Percentiles rank a stretch among this genome's conserved stretches.
phyloP scores from a whole-genome alignment of 208 protist species.

The Vickermania ingenoplastis region DNA sequence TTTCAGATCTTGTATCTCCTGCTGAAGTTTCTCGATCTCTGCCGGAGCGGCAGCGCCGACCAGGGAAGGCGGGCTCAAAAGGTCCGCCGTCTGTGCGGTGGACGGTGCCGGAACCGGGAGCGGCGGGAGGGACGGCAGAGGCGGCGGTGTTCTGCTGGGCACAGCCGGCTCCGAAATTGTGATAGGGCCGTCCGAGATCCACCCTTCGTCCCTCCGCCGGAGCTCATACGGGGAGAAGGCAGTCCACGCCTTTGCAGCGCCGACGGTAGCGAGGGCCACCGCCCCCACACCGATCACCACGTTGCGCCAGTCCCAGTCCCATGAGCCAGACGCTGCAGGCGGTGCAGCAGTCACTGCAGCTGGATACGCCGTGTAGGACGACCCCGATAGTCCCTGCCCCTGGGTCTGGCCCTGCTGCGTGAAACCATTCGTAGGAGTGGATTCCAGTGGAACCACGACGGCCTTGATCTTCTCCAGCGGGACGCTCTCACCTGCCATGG shows the following conservation, averaged over 20 bases:
- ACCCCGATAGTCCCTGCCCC: not conserved
- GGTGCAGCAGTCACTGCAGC: slow-evolving; percentile 1
- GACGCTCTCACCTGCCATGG: too few relatives aligned
- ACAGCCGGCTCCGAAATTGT: too few relatives aligned
- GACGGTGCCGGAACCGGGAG: not conserved
- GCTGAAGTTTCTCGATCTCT: slow-evolving; percentile 34
- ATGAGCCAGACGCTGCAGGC: slow-evolving; percentile 2
- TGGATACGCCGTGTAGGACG: not conserved
- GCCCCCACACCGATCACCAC: slow-evolving; percentile 65
- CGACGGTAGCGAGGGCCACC: slow-evolving; percentile 30
- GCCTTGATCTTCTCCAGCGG: too few relatives aligned
- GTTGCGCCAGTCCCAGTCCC: slow-evolving; percentile 68
- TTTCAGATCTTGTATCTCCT: slow-evolving; percentile 51
- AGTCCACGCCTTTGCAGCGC: slow-evolving; percentile 55
- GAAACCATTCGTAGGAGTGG: too few relatives aligned
- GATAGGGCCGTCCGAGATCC: too few relatives aligned
- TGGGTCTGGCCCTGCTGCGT: not conserved
- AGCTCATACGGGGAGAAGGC: slow-evolving; percentile 76
- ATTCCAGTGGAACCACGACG: too few relatives aligned
- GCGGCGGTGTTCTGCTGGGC: not conserved
- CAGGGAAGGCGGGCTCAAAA: slow-evolving; percentile 2
- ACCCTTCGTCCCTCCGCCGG: slow-evolving; percentile 58
- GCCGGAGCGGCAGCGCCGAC: slow-evolving; percentile 10
- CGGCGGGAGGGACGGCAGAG: slow-evolving; percentile 1
- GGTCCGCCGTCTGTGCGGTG: slow-evolving; percentile 12